phyloP scores from a whole-genome alignment of 805 yeast genomes.

The Schwanniomyces yamadae region DNA sequence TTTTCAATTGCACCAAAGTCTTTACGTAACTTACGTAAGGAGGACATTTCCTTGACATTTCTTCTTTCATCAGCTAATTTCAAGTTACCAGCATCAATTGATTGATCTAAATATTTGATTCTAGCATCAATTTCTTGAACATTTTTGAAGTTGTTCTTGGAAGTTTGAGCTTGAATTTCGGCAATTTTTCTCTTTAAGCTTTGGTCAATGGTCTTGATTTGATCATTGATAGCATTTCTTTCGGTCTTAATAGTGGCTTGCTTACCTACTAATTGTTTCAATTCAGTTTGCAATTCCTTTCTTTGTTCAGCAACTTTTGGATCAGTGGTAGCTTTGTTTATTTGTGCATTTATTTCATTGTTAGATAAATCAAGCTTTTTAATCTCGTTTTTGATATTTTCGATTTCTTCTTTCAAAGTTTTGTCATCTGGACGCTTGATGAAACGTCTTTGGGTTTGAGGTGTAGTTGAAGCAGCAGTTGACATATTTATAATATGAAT shows the following conservation, averaged over 20 bases:
- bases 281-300: constrained; percentile 32
- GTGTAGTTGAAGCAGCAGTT: constrained; percentile 12
- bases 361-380: constrained; percentile 59
- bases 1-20: constrained; percentile 73
- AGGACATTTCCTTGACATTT: constrained; percentile 78
- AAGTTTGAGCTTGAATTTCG: constrained; percentile 70
- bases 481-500: constrained; percentile 9
- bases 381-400: constrained; percentile 56
- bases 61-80: constrained; percentile 90
- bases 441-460: constrained; percentile 43
- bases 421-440: constrained; percentile 75
- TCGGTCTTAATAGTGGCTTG: constrained; percentile 50
- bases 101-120: constrained; percentile 63
- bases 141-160: constrained; percentile 67
- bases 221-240: constrained; percentile 57
- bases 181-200: constrained; percentile 69
- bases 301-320: constrained; percentile 29
- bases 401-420: constrained; percentile 58
- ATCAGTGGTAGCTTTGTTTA: constrained; percentile 42
- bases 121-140: constrained; percentile 69
- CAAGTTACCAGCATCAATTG: constrained; percentile 74
- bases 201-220: constrained; percentile 68
- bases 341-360: constrained; percentile 51
- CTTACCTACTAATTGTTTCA: constrained; percentile 43
- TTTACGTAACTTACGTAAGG: constrained; percentile 76